Evolutionary conservation across 495 filamentous ascomycete genomes (phyloP).

Genomic region (Penicillium mononematosum): DNA sequence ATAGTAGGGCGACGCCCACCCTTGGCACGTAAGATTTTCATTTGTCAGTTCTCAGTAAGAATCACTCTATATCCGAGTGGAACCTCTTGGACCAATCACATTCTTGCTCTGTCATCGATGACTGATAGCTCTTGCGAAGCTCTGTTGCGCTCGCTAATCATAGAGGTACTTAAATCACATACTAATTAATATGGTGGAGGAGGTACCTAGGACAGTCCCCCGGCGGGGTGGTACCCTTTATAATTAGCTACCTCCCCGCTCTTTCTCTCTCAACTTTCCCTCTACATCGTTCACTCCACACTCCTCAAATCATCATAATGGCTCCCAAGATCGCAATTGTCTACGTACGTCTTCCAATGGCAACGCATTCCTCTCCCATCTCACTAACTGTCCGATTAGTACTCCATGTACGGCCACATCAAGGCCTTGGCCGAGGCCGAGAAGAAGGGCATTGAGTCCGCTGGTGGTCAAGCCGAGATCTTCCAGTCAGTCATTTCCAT

Average conservation of each 20-base stretch:
- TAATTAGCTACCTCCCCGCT: constrained; percentile 8
- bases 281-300: background rate
- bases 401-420: constrained; percentile 97
- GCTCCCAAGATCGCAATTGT: constrained; percentile 92
- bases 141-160: constrained; percentile 19
- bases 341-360: constrained; percentile 58
- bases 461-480: constrained; percentile 74
- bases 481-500: constrained; percentile 63
- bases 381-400: constrained; percentile 48
- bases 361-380: background rate
- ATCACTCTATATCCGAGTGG: constrained; percentile 24
- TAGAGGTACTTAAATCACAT: constrained; percentile 4
- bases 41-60: constrained; percentile 46
- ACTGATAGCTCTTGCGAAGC: constrained; percentile 29
- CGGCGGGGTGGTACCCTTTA: constrained; percentile 6
- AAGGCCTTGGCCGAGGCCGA: constrained; percentile 80
- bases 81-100: constrained; percentile 15
- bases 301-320: constrained; percentile 56
- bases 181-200: constrained; percentile 1
- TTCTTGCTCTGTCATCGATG: constrained; percentile 37
- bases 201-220: background rate
- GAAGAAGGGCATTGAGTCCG: constrained; percentile 83
- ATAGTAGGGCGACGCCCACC: background rate
- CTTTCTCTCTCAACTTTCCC: constrained; percentile 4
- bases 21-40: constrained; percentile 6